These are phyloP conservation scores for Hypomyces rosellus DNA, from an alignment of 2,329 filamentous ascomycete genomes.

Conservation along the genomic window DNA sequence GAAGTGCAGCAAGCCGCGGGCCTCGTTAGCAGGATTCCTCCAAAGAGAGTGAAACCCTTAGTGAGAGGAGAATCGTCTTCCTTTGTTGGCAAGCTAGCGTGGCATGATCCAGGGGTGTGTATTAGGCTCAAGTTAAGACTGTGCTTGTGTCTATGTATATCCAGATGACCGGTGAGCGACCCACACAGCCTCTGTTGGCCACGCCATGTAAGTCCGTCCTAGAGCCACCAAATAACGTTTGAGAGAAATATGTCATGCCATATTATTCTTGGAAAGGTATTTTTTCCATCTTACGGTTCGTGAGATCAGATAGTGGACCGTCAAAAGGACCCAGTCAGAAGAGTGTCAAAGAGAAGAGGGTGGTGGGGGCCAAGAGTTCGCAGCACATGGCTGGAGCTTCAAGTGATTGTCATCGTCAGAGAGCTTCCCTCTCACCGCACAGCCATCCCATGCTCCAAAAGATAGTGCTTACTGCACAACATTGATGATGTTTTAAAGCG, in stretches of 20 bases:
- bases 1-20: slow-evolving; percentile 7
- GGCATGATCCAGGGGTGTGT: slow-evolving; percentile 10
- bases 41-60: slow-evolving; percentile 16
- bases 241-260: neutral
- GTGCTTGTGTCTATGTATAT: slow-evolving; percentile 8
- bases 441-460: no score
- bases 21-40: slow-evolving; percentile 7
- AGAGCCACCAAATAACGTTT: neutral
- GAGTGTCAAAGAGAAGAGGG: no score
- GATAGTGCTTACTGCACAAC: no score
- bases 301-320: slow-evolving; percentile 1
- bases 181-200: neutral
- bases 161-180: slow-evolving; percentile 4
- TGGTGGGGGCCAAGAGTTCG: no score
- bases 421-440: no score
- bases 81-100: slow-evolving; percentile 7
- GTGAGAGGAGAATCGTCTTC: slow-evolving; percentile 7
- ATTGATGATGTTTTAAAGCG: no score
- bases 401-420: no score
- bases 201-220: neutral
- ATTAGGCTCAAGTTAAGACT: slow-evolving; percentile 15
- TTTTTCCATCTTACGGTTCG: neutral
- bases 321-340: no score
- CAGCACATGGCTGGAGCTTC: no score
- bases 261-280: neutral